Evolutionary conservation across 1,284 basidiomycete species (phyloP), one percentile per base, ranked within the genome.

Genomic region (Ceratorhiza oryzae-sativae): DNA sequence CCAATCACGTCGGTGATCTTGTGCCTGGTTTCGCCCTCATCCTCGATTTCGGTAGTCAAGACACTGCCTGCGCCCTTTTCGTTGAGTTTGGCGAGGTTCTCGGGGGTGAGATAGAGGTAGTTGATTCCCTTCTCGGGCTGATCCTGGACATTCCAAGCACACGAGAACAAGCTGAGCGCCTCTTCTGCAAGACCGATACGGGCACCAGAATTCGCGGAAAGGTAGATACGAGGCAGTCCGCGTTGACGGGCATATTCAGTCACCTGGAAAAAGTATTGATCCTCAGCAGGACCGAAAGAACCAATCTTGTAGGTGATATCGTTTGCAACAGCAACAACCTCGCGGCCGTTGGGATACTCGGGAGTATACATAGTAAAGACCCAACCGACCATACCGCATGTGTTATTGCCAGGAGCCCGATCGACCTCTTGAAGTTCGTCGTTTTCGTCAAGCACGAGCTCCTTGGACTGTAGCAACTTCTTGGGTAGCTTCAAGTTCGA

Each of bases 261-360:
- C 56, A 94, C 96, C 74, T 93, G 90, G 82, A 89, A 96, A 85
- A 99, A 99, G 88, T 93, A 98, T 74, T 94, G 91, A 82, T 99
- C 97, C 81, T 99, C 97, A 8, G 84, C 80, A 46, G 97, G 97
- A 71, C 97, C 97, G 80, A 99, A 99, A 12, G 97, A 98, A 76
- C 97, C 97, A 75, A 98, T 98, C 84, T 95, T 97, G 86, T 89
- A 97, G 23, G 97, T 99, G 82, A 99, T 99, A 79, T 99, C 97
- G 83, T 99, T 99, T 72, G 97, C 95, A 75, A 99, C 89, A 71
- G 96, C 90, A 10, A 99, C 91, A 1, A 91, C 87, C 75, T 87
- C 89, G 77, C 97, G 93, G 42, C 97, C 97, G 53, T 87, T 82
- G 62, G 94, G 94, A 82, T 88, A 98, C 82, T 99, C 97, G 12